Evolutionary conservation across 179 eudicot species (phyloP).

Genomic region (Drosera spatulata): DNA sequence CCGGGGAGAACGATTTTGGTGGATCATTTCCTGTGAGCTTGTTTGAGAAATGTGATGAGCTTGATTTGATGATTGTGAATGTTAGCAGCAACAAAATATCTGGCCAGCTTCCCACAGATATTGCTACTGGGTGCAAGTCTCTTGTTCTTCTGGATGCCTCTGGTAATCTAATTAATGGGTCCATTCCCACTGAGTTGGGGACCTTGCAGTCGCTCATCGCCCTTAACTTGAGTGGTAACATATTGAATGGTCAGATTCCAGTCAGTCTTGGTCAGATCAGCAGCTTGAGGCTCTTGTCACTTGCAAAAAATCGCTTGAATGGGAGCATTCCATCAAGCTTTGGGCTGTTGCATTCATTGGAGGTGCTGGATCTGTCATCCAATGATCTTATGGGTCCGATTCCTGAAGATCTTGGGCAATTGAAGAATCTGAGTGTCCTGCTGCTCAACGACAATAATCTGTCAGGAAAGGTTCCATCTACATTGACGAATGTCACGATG

Average conservation of each 20-base stretch:
- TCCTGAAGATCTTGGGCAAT: slow-evolving; percentile 30
- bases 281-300: slow-evolving; percentile 23
- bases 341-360: slow-evolving; percentile 35
- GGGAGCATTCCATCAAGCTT: slow-evolving; percentile 28
- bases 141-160: slow-evolving; percentile 39
- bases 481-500: slow-evolving; percentile 25
- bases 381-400: slow-evolving; percentile 40
- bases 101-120: slow-evolving; percentile 30
- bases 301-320: slow-evolving; percentile 22
- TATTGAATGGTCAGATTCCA: slow-evolving; percentile 34
- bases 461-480: slow-evolving; percentile 38
- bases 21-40: slow-evolving; percentile 33
- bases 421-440: slow-evolving; percentile 35
- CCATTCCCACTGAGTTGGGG: slow-evolving; percentile 31
- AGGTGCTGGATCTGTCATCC: slow-evolving; percentile 38
- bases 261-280: slow-evolving; percentile 22
- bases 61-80: slow-evolving; percentile 28
- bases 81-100: slow-evolving; percentile 26
- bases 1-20: slow-evolving; percentile 29
- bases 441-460: slow-evolving; percentile 41
- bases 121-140: slow-evolving; percentile 24
- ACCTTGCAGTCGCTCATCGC: slow-evolving; percentile 24
- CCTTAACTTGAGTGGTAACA: slow-evolving; percentile 39
- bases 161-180: slow-evolving; percentile 29
- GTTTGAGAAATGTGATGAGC: slow-evolving; percentile 29